A percentile compares a stretch with the other conserved stretches of the same genome.
phyloP scores from a whole-genome alignment of 2,329 filamentous ascomycete genomes.

The Grosmannia serpens region DNA sequence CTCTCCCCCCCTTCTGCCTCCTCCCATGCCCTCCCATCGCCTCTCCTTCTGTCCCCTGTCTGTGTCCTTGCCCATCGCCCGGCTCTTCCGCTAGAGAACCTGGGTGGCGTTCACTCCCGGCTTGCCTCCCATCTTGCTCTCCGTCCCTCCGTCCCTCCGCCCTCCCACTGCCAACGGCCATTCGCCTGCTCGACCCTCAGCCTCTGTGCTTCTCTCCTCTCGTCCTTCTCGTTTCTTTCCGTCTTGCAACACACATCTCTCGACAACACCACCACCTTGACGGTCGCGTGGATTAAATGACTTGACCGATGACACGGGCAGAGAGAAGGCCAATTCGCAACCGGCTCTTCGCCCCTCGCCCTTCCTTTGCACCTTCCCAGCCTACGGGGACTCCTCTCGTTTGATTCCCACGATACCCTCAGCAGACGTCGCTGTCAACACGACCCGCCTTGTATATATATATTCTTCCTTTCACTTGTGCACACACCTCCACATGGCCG shows the following conservation, averaged over 20 bases:
- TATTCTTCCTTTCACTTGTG: not conserved
- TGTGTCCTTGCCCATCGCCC: slow-evolving; percentile 10
- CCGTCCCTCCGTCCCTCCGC: slow-evolving; percentile 8
- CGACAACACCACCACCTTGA: slow-evolving; percentile 17
- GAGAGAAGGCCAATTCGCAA: slow-evolving; percentile 20
- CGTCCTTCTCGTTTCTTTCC: slow-evolving; percentile 9
- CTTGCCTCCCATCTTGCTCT: slow-evolving; percentile 11
- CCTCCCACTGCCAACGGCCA: not conserved
- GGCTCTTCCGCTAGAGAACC: slow-evolving; percentile 2
- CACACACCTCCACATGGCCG: slow-evolving; percentile 7
- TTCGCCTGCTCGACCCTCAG: not conserved
- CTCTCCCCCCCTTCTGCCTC: too few species aligned
- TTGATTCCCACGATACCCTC: not conserved
- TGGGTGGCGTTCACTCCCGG: not conserved
- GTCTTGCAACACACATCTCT: slow-evolving; percentile 17
- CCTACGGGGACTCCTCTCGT: not conserved
- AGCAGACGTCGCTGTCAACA: not conserved
- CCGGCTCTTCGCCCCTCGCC: slow-evolving; percentile 9
- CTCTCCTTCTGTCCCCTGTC: slow-evolving; percentile 6
- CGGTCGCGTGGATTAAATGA: slow-evolving; percentile 29
- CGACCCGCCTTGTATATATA: not conserved
- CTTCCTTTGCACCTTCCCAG: not conserved
- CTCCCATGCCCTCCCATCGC: slow-evolving; percentile 13
- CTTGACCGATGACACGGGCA: slow-evolving; percentile 25
- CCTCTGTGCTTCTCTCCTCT: slow-evolving; percentile 13